Conservation (phyloP, 164 flowering plant genomes). For the Stephania cephalantha region DNA sequence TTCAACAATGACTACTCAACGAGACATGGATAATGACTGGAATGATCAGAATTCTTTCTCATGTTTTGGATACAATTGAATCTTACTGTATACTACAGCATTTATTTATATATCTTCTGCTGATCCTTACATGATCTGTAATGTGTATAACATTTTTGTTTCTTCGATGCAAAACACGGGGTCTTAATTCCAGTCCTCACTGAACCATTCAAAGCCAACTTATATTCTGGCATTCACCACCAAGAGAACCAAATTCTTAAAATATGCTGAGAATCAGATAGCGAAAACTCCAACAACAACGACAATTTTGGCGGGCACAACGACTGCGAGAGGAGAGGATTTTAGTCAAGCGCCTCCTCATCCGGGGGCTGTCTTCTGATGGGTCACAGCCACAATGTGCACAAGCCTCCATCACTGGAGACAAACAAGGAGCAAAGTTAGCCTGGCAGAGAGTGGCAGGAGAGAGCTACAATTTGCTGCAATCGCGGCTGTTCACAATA, state of each 20-base stretch:
- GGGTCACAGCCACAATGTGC: not conserved
- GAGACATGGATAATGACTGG: not conserved
- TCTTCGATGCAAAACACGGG: not conserved
- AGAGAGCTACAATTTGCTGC: not conserved
- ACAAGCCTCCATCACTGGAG: conserved; percentile 1
- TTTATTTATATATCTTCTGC: not conserved
- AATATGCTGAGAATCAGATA: not conserved
- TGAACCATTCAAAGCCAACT: not conserved
- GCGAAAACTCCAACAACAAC: not conserved
- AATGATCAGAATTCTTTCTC: not conserved
- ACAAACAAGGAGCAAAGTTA: not conserved
- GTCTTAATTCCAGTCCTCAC: not conserved
- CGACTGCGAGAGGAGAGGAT: not conserved
- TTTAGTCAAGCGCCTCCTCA: not conserved
- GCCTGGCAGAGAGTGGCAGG: conserved; percentile 1
- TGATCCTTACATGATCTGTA: not conserved
- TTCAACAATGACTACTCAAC: too few species aligned
- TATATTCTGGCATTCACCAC: not conserved
- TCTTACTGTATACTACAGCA: not conserved
- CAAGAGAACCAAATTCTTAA: not conserved
- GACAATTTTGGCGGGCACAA: conserved; percentile 1
- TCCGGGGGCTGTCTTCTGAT: not conserved
- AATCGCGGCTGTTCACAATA: conserved; percentile 2
- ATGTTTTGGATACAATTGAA: not conserved
- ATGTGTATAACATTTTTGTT: not conserved